A percentile compares a stretch with the other conserved stretches of the same genome.
These are phyloP conservation scores for Solanum rostratum DNA, from an alignment of 257 asterid species.

Conservation along the genomic window DNA sequence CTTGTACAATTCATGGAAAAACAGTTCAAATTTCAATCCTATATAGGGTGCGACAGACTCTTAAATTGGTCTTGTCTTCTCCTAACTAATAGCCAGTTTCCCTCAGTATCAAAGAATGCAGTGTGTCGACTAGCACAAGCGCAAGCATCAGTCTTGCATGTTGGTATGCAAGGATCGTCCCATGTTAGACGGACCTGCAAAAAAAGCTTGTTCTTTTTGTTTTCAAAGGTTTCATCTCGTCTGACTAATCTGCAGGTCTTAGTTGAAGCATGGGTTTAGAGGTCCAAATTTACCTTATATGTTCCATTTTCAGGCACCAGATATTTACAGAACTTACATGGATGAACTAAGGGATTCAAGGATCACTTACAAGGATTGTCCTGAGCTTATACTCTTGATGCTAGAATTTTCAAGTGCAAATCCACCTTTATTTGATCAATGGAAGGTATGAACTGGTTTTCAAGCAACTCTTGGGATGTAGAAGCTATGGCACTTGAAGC, in stretches of 20 bases:
- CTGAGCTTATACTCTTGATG: conserved; percentile 51
- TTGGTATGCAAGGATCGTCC: conserved; percentile 63
- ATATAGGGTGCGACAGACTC: conserved; percentile 58
- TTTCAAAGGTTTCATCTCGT: conserved; percentile 49
- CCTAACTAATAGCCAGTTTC: conserved; percentile 58
- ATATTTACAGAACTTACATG: conserved; percentile 45
- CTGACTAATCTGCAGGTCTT: background rate
- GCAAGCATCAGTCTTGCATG: conserved; percentile 62
- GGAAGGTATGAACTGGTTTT: conserved; percentile 45
- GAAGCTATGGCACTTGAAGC: background rate
- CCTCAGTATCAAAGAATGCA: conserved; percentile 66
- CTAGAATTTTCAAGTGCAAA: conserved; percentile 51
- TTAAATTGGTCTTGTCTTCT: conserved; percentile 85
- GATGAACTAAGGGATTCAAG: conserved; percentile 71
- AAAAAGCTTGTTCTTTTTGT: conserved; percentile 41
- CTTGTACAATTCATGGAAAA: conserved; percentile 94
- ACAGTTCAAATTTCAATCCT: conserved; percentile 60
- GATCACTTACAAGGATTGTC: conserved; percentile 62
- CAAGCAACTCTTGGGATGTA: background rate
- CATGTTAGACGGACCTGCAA: conserved; percentile 63
- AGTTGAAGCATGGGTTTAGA: background rate
- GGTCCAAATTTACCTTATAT: conserved; percentile 2
- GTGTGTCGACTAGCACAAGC: conserved; percentile 65
- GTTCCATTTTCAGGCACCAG: conserved; percentile 57
- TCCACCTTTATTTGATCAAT: conserved; percentile 40